phyloP scores from a whole-genome alignment of 1,284 basidiomycete genomes.

The Golubevia sp. region DNA sequence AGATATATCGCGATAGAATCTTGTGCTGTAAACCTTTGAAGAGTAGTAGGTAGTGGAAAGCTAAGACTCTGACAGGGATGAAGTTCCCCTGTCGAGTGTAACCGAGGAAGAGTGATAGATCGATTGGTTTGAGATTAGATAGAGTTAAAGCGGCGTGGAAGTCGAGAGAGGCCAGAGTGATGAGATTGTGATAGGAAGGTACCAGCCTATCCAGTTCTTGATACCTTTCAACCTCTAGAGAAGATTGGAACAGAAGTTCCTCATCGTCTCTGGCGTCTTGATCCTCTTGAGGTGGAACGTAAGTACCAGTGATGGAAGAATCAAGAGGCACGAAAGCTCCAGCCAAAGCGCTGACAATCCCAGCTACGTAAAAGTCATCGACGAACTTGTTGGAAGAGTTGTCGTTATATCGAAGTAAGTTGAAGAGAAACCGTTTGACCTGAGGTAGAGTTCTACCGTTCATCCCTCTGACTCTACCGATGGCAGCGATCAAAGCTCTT shows the following conservation, averaged over 20 bases:
- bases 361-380: constrained; percentile 88
- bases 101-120: constrained; percentile 80
- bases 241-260: constrained; percentile 30
- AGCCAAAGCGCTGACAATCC: constrained; percentile 80
- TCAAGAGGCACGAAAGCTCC: constrained; percentile 70
- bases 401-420: constrained; percentile 89
- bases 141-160: constrained; percentile 38
- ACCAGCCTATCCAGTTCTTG: constrained; percentile 93
- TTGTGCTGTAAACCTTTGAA: constrained; percentile 70
- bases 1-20: constrained; percentile 80
- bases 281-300: constrained; percentile 30
- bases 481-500: constrained; percentile 80
- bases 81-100: constrained; percentile 86
- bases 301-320: constrained; percentile 19
- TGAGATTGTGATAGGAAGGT: constrained; percentile 89
- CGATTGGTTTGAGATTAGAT: constrained; percentile 73
- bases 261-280: constrained; percentile 36
- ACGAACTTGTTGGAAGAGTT: constrained; percentile 91
- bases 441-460: constrained; percentile 83
- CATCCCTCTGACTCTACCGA: constrained; percentile 78
- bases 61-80: constrained; percentile 83
- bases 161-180: constrained; percentile 73
- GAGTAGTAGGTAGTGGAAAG: constrained; percentile 90
- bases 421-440: constrained; percentile 87
- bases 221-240: constrained; percentile 75